These are phyloP conservation scores for Tricladium varicosporioides DNA, from an alignment of 2,329 filamentous ascomycete genomes.

Conservation along the genomic window DNA sequence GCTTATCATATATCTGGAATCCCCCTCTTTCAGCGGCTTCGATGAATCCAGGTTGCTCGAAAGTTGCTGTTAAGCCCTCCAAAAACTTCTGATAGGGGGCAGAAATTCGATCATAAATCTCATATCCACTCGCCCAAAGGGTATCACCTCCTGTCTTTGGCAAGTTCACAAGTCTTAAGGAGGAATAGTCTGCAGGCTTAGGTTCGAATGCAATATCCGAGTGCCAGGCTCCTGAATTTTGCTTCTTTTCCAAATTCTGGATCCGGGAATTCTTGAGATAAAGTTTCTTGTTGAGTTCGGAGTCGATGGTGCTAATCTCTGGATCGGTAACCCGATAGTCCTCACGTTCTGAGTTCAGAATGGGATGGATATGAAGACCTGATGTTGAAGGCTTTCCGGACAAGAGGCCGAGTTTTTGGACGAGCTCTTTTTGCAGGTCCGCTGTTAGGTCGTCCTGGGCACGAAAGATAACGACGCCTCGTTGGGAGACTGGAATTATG, in stretches of 20 bases:
- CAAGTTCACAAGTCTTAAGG: slow-evolving; percentile 10
- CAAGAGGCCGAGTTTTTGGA: slow-evolving; percentile 56
- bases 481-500: slow-evolving; percentile 52
- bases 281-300: slow-evolving; percentile 49
- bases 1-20: slow-evolving; percentile 44
- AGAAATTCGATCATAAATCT: slow-evolving; percentile 63
- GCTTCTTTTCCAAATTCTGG: slow-evolving; percentile 33
- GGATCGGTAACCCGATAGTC: slow-evolving; percentile 46
- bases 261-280: slow-evolving; percentile 34
- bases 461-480: slow-evolving; percentile 70
- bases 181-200: slow-evolving; percentile 59
- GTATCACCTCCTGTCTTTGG: slow-evolving; percentile 42
- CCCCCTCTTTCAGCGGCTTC: slow-evolving; percentile 43
- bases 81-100: slow-evolving; percentile 55
- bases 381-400: slow-evolving; percentile 54
- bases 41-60: slow-evolving; percentile 49
- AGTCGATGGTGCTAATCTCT: slow-evolving; percentile 64
- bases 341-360: slow-evolving; percentile 52
- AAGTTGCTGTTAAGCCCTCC: slow-evolving; percentile 56
- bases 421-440: slow-evolving; percentile 64
- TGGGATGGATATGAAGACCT: slow-evolving; percentile 59
- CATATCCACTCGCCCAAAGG: slow-evolving; percentile 65
- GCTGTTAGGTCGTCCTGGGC: slow-evolving; percentile 59
- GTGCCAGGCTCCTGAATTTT: slow-evolving; percentile 53
- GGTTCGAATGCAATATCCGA: slow-evolving; percentile 65